Evolutionary conservation across 2,329 filamentous ascomycete species (phyloP).

Genomic region (Botryosphaeria dothidea): DNA sequence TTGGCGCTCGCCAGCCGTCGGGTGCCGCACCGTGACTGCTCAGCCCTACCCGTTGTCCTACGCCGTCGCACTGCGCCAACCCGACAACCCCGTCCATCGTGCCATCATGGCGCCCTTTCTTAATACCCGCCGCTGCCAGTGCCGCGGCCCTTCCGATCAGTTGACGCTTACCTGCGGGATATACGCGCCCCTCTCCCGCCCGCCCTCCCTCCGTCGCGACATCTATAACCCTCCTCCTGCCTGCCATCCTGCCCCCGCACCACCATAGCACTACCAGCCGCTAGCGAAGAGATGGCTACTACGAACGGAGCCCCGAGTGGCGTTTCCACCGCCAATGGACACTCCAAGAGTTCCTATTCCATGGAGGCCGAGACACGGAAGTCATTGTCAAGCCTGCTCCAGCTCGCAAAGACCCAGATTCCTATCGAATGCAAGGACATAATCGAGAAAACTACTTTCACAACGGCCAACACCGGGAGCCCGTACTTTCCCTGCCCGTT

Average conservation of each 20-base stretch:
- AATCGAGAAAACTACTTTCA: conserved; percentile 33
- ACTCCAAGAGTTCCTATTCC: conserved; percentile 25
- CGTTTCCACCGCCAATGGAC: conserved; percentile 17
- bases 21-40: conserved; percentile 10
- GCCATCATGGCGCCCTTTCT: conserved; percentile 5
- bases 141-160: neutral
- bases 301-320: neutral
- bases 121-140: neutral
- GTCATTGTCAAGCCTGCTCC: conserved; percentile 35
- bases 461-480: conserved; percentile 38
- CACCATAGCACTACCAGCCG: neutral
- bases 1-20: neutral
- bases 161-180: neutral
- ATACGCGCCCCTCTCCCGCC: neutral
- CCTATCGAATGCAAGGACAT: conserved; percentile 34
- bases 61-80: neutral
- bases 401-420: conserved; percentile 34
- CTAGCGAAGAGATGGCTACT: neutral
- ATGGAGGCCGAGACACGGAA: conserved; percentile 36
- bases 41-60: conserved; percentile 11
- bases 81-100: neutral
- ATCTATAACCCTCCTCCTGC: neutral
- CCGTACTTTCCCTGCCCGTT: conserved; percentile 48
- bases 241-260: neutral
- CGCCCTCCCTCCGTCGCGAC: too few relatives aligned